Base-by-base conservation (phyloP, 2,329 filamentous ascomycete genomes). In the Ophiostoma ulmi region DNA sequence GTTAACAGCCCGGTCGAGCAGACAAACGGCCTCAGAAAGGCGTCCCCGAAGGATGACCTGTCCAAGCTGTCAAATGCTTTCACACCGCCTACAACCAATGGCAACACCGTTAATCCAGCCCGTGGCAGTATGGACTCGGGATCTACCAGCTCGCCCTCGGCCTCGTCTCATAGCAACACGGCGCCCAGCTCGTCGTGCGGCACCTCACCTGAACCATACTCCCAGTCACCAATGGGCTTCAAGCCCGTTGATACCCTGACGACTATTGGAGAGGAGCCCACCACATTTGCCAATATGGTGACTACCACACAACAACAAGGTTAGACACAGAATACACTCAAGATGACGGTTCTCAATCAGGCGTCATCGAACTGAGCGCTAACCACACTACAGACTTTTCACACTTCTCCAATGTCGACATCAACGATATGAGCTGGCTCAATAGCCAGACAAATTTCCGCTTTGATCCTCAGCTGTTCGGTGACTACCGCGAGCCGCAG, bases 401-500 rank as follows among this genome's bases (percentile, higher is more conserved):
- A 22, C 78, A 79, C 39, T 78, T 82, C 48, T 76, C 78, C 61
- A 78, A 80, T 69, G 80, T 86, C 69, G 83, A 85, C 73, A 79
- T 83, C 72, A 84, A 82, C 75, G 86, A 87, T 75, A 84, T 93
- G 75, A 90, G 92, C 78, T 94, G 90, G 87, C 83, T 95, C 86
- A 89, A 55, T 3, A 89, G 90, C 75, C 91, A 96, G 78, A 94
- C 93, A 76, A 90, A 90, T 71, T 92, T 92, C 70, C 88, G 91
- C 74, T 97, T 98, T 76, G 94, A 98, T 73, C 94, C 95, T 0
- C 89, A 95, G 70, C 84, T 98, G 5, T 98, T 97, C 78, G 92
- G 91, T 70, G 92, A 93, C 75, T 98, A 97, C 80, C 90, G 95
- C 69, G 95, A 99, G 77, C 89, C 93, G 0, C 92, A 97, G 76